A percentile compares a stretch with the other conserved stretches of the same genome.
These are phyloP conservation scores for Yarrowia sp. DNA, from an alignment of 805 yeast genomes.

Conservation along the genomic window DNA sequence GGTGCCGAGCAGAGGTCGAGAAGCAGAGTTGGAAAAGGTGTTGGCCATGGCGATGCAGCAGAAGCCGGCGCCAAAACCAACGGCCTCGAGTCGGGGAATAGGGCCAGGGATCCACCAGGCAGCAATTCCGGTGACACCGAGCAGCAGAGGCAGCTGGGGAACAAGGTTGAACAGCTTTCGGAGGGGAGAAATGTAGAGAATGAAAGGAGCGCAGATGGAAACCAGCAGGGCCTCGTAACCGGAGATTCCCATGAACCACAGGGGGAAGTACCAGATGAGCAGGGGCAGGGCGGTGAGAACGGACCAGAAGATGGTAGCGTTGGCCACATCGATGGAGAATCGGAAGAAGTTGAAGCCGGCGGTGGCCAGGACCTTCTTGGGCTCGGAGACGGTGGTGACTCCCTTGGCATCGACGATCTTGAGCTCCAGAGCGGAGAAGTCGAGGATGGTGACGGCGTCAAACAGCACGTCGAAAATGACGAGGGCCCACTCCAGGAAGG, in stretches of 20 bases:
- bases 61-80: conserved; percentile 65
- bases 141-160: conserved; percentile 55
- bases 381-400: neutral
- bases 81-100: conserved; percentile 59
- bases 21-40: conserved; percentile 46
- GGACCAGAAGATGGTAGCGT: conserved; percentile 83
- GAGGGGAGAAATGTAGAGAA: conserved; percentile 49
- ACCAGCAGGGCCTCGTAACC: conserved; percentile 81
- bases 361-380: conserved; percentile 29
- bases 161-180: conserved; percentile 41
- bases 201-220: conserved; percentile 55
- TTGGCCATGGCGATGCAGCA: conserved; percentile 56
- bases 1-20: conserved; percentile 36
- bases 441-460: conserved; percentile 73
- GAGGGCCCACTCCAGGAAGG: conserved; percentile 91
- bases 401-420: conserved; percentile 34
- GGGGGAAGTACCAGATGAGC: conserved; percentile 94
- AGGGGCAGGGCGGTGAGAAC: conserved; percentile 74
- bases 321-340: conserved; percentile 43
- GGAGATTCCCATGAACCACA: conserved; percentile 97
- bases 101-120: conserved; percentile 70
- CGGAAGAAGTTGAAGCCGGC: conserved; percentile 34
- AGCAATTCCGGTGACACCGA: conserved; percentile 66
- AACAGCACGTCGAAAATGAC: conserved; percentile 79
- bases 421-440: conserved; percentile 63